Evolutionary conservation across 345 rosid genomes (phyloP), one percentile per base, ranked within the genome.

Genomic region (Arabidopsis thaliana): DNA sequence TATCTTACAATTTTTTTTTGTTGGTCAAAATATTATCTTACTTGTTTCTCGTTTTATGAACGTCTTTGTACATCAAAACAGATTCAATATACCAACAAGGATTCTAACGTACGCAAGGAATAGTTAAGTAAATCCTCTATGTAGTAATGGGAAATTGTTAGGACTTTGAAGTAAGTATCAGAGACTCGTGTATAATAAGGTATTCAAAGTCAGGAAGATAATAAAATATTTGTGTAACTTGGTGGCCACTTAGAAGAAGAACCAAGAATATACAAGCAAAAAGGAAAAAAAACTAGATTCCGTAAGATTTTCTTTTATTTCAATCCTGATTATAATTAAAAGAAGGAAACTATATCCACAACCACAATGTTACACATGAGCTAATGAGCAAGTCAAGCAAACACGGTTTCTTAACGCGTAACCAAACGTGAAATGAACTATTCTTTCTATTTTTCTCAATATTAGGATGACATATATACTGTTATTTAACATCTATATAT

Each of bases 361-460:
- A 44, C 49, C 33, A 51, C 57, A 68, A 45, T 48, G 55, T 38
- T 12, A 37, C 58, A 56, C 62, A 67, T 50, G 20, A 67, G 67
- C 44, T 36, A 23, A 57, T 33, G 79, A 76, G 69, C 69, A 44
- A 61, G 79, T 76, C 74, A 76, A 52, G 49, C 74, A 53, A 76
- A 76, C 79, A 76, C 79, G 80, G 58, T 76, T 76, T 69, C 42
- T 40, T 34, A 45, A 75, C 74, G 53, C 75, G 70, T 69, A 69
- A 23, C n/a, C 53, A 16, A 42, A 76, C 75, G 80, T 76, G 80
- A 62, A 76, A n/a, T 36, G 79, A 71, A 69, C 23, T 76, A 76
- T 69, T 61, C 30, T 41, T 60, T 71, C 30, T 34, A 58, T 22
- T 20, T 10, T n/a, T 16, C n/a, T 7, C 7, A 4, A 57, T 12